phyloP scores from a whole-genome alignment of 163 green algal genomes.

The Scenedesmus sp. region DNA sequence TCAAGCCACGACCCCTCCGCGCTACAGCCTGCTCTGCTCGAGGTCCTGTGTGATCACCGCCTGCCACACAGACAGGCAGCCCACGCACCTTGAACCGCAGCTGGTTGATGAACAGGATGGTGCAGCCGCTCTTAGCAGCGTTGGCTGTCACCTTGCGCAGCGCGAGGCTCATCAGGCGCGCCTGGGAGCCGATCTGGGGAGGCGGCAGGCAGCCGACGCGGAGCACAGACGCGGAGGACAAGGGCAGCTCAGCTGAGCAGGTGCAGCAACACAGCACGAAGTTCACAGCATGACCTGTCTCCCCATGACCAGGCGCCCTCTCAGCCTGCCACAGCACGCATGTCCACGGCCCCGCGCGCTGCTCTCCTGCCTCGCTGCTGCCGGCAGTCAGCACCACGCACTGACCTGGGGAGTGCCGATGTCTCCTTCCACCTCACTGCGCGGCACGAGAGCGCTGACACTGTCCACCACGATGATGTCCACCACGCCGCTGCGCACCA shows the following conservation, averaged over 20 bases:
- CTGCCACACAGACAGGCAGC: background rate
- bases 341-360: no score
- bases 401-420: constrained; percentile 82
- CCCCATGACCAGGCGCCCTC: no score
- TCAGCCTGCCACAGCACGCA: no score
- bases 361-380: background rate
- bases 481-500: constrained; percentile 74
- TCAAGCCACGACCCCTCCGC: background rate
- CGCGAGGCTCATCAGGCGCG: constrained; percentile 94
- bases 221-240: background rate
- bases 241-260: background rate
- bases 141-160: constrained; percentile 94
- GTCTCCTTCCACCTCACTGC: constrained; percentile 95
- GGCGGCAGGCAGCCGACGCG: constrained; percentile 56
- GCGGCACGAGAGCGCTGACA: constrained; percentile 93
- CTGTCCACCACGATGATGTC: constrained; percentile 95
- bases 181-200: constrained; percentile 90
- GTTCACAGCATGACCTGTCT: no score
- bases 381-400: background rate
- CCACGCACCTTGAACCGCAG: constrained; percentile 85
- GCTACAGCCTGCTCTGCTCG: constrained; percentile 50
- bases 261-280: background rate
- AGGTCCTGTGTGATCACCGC: no score
- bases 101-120: constrained; percentile 99
- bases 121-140: constrained; percentile 85